phyloP scores from a whole-genome alignment of 106 monocot genomes.

The Dendrobium nobile region DNA sequence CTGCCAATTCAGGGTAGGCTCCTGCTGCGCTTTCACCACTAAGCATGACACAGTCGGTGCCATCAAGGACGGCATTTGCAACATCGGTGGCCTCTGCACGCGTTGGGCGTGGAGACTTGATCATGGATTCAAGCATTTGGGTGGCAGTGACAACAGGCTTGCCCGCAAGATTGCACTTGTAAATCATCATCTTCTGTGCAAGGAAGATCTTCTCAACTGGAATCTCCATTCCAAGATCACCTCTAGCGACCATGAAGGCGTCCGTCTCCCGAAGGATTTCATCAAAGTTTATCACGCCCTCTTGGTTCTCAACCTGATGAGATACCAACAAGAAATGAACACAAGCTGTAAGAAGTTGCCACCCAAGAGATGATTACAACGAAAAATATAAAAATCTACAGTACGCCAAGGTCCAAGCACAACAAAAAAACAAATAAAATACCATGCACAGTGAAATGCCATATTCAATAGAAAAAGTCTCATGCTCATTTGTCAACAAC shows the following conservation, averaged over 20 bases:
- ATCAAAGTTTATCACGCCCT: conserved; percentile 61
- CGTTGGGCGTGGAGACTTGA: conserved; percentile 66
- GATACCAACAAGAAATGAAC: background rate
- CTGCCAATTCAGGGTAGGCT: conserved; percentile 47
- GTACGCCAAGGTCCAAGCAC: too few species aligned
- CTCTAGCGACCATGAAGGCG: conserved; percentile 53
- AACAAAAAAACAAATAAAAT: too few species aligned
- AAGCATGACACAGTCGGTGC: conserved; percentile 69
- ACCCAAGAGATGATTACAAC: background rate
- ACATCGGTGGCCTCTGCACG: conserved; percentile 68
- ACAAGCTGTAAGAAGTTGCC: background rate
- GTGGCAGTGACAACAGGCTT: conserved; percentile 67
- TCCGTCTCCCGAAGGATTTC: conserved; percentile 44
- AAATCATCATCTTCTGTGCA: conserved; percentile 73
- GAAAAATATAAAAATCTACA: background rate
- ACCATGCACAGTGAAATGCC: too few species aligned
- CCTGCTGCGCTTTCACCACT: conserved; percentile 58
- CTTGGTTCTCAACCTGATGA: conserved; percentile 60
- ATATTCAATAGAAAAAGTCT: too few species aligned
- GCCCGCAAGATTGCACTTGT: conserved; percentile 56
- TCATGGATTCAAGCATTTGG: conserved; percentile 75
- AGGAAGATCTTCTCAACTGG: conserved; percentile 56
- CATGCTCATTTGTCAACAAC: too few species aligned
- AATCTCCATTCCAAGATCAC: conserved; percentile 61
- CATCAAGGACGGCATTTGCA: conserved; percentile 64